phyloP scores from a whole-genome alignment of 805 yeast species.

The Starmerella vitae region DNA sequence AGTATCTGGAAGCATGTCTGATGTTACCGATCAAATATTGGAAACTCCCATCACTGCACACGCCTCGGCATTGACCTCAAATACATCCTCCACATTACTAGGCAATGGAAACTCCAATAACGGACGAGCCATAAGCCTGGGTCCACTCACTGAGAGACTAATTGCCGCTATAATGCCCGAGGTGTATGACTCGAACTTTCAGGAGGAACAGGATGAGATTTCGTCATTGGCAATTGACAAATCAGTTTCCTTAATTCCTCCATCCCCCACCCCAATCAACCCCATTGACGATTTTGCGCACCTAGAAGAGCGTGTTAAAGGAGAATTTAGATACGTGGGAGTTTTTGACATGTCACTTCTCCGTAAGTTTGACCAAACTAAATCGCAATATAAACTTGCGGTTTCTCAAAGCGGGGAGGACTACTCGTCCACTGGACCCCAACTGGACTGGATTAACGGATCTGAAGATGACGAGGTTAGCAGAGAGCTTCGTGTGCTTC shows the following conservation, averaged over 20 bases:
- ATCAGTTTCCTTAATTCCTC: constrained; percentile 11
- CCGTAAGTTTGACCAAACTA: constrained; percentile 25
- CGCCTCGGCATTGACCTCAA: not conserved
- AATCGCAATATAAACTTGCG: constrained; percentile 20
- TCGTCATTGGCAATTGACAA: not conserved
- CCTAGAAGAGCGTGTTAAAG: constrained; percentile 72
- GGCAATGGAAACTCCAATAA: constrained; percentile 13
- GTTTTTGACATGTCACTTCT: constrained; percentile 37
- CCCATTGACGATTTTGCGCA: constrained; percentile 55
- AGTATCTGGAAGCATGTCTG: constrained; percentile 14
- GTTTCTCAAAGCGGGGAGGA: constrained; percentile 18
- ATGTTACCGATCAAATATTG: constrained; percentile 25
- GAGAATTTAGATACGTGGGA: constrained; percentile 83
- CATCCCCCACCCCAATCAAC: constrained; percentile 30
- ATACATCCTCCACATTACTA: not conserved
- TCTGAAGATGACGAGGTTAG: constrained; percentile 92
- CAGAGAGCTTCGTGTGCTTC: constrained; percentile 64
- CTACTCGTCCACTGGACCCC: constrained; percentile 13
- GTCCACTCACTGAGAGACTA: constrained; percentile 77
- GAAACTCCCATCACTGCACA: constrained; percentile 39
- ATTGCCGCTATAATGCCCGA: constrained; percentile 57
- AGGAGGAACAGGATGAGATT: not conserved
- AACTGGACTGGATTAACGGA: constrained; percentile 62
- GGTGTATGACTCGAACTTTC: constrained; percentile 6
- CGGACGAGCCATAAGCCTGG: constrained; percentile 45